Percentiles rank a stretch among this genome's conserved stretches.
Evolutionary conservation across 2,329 filamentous ascomycete species (phyloP).

Genomic region (Pyricularia pennisetigena): DNA sequence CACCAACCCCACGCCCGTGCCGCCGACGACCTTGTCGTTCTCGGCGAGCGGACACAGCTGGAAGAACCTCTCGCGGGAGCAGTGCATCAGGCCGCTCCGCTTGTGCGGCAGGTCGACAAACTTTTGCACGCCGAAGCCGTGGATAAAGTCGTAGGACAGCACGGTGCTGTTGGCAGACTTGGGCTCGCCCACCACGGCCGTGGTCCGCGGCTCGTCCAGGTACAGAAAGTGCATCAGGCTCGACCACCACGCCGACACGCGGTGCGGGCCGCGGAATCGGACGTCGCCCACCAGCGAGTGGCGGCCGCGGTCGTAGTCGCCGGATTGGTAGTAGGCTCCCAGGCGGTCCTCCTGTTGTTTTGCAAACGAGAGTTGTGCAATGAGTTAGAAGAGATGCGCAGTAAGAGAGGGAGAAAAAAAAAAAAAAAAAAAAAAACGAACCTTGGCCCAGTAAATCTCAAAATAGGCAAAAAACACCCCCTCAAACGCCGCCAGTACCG

Average conservation of each 20-base stretch:
- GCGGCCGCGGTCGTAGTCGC: slow-evolving; percentile 47
- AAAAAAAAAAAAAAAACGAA: slow-evolving; percentile 13
- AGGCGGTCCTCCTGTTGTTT: slow-evolving; percentile 40
- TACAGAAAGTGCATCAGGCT: slow-evolving; percentile 54
- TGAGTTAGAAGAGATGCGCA: neutral
- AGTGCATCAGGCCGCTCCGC: slow-evolving; percentile 56
- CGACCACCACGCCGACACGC: slow-evolving; percentile 52
- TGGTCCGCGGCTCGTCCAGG: slow-evolving; percentile 49
- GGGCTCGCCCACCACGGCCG: slow-evolving; percentile 56
- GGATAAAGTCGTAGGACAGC: slow-evolving; percentile 63
- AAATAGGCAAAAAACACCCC: slow-evolving; percentile 67
- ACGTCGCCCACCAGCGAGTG: slow-evolving; percentile 50
- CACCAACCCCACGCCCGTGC: slow-evolving; percentile 1
- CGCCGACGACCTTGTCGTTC: slow-evolving; percentile 3
- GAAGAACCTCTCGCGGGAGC: slow-evolving; percentile 59
- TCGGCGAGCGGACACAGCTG: slow-evolving; percentile 23
- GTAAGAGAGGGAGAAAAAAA: neutral
- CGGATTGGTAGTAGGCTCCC: slow-evolving; percentile 43
- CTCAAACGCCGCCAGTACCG: slow-evolving; percentile 62
- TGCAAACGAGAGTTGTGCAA: no score
- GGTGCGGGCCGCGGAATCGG: slow-evolving; percentile 48
- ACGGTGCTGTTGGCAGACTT: slow-evolving; percentile 61
- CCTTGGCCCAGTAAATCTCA: slow-evolving; percentile 69
- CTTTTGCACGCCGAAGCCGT: slow-evolving; percentile 64
- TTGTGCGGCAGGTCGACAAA: slow-evolving; percentile 65